Evolutionary conservation across 352 stramenopile species (phyloP).

Genomic region (Phytophthora cactorum): DNA sequence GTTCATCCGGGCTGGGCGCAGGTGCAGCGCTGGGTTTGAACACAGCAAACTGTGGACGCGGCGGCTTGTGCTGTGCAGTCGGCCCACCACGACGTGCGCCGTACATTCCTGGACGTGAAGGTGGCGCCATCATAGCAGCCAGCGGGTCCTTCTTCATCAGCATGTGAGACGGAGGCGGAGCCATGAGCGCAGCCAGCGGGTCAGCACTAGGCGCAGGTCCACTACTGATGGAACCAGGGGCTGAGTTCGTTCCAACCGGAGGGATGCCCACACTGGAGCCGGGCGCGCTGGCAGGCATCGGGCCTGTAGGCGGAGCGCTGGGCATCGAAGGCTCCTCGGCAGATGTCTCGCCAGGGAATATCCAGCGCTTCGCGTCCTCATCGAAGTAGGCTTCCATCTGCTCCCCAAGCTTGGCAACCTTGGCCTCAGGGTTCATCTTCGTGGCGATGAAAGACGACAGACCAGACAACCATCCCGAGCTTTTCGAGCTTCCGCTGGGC

Average conservation of each 20-base stretch:
- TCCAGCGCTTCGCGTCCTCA: slow-evolving; percentile 85
- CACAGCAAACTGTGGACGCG: slow-evolving; percentile 85
- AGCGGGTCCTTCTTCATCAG: slow-evolving; percentile 89
- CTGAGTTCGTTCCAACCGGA: slow-evolving; percentile 58
- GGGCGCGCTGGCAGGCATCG: slow-evolving; percentile 61
- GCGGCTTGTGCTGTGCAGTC: slow-evolving; percentile 52
- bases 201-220: slow-evolving; percentile 50
- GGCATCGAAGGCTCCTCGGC: slow-evolving; percentile 66
- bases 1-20: slow-evolving; percentile 28
- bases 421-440: slow-evolving; percentile 87
- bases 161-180: slow-evolving; percentile 65
- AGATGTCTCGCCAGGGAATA: slow-evolving; percentile 84
- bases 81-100: slow-evolving; percentile 34
- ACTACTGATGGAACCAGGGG: slow-evolving; percentile 69
- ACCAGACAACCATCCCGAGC: slow-evolving; percentile 63
- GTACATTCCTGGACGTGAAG: slow-evolving; percentile 46
- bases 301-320: slow-evolving; percentile 74
- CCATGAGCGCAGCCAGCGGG: slow-evolving; percentile 83
- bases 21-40: slow-evolving; percentile 73
- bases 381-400: slow-evolving; percentile 87
- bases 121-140: slow-evolving; percentile 87
- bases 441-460: slow-evolving; percentile 72
- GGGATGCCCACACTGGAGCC: slow-evolving; percentile 42
- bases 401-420: slow-evolving; percentile 78
- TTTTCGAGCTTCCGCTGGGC: slow-evolving; percentile 69